Conservation (phyloP, 345 rosid genomes). For the Linum tenue region DNA sequence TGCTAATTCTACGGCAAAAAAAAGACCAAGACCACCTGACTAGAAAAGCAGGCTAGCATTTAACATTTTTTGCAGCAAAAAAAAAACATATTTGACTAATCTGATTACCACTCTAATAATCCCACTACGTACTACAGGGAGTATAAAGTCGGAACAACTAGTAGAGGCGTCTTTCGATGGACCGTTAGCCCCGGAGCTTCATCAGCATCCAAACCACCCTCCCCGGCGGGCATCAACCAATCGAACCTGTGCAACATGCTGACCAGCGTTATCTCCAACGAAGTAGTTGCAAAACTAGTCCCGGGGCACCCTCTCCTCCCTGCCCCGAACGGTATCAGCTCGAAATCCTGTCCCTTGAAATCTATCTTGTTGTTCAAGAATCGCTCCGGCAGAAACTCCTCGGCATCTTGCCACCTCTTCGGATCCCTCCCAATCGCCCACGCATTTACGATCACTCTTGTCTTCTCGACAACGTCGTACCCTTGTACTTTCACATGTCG, state of each 20-base stretch:
- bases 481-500: not conserved
- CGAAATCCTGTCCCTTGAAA: not conserved
- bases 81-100: too few relatives aligned
- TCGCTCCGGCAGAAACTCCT: not conserved
- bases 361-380: not conserved
- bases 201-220: not conserved
- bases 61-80: too few relatives aligned
- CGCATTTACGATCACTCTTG: not conserved
- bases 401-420: not conserved
- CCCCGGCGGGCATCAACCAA: not conserved
- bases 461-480: not conserved
- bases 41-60: too few relatives aligned
- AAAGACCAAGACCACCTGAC: too few relatives aligned
- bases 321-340: not conserved
- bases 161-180: not conserved
- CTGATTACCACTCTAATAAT: too few relatives aligned
- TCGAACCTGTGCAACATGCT: not conserved
- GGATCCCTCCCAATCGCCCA: not conserved
- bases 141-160: not conserved
- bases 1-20: too few relatives aligned
- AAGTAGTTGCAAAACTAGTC: not conserved
- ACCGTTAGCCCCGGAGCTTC: not conserved
- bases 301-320: slow-evolving; percentile 1
- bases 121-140: not conserved
- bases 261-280: not conserved